Conservation (phyloP, 495 filamentous ascomycete genomes). For the Saxophila tyrrhenica region DNA sequence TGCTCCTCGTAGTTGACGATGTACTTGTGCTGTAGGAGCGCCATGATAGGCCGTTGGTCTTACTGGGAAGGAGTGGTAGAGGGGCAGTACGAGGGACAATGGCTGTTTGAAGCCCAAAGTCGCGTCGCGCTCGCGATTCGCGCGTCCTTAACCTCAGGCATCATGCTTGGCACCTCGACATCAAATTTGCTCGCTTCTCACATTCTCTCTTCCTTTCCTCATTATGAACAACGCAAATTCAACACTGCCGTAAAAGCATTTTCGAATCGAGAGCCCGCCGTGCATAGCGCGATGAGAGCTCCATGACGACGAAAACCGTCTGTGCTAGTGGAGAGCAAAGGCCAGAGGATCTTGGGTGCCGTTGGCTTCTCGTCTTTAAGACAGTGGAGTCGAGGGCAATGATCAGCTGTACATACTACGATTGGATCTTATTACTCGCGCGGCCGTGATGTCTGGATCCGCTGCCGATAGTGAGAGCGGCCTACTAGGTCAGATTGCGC, state of each 20-base stretch:
- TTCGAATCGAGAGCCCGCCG: conserved; percentile 19
- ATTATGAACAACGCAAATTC: conserved; percentile 14
- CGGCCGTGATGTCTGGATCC: too few relatives aligned
- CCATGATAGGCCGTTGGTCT: conserved; percentile 42
- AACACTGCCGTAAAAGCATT: conserved; percentile 21
- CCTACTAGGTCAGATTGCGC: too few relatives aligned
- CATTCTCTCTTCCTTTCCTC: neutral
- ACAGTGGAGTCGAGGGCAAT: conserved; percentile 17
- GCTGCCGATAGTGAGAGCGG: too few relatives aligned
- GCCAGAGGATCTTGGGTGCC: conserved; percentile 21
- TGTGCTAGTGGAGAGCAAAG: conserved; percentile 18
- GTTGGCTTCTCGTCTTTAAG: conserved; percentile 7
- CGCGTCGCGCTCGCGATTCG: too few relatives aligned
- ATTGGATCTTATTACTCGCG: too few relatives aligned
- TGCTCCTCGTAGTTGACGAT: conserved; percentile 81
- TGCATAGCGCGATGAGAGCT: conserved; percentile 10
- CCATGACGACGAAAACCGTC: conserved; percentile 22
- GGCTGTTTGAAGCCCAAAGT: too few relatives aligned
- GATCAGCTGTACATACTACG: conserved; percentile 22
- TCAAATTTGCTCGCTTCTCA: neutral
- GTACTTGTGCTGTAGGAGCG: conserved; percentile 60
- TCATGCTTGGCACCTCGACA: neutral
- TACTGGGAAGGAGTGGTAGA: neutral
- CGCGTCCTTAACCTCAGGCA: neutral
- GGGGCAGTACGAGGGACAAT: neutral